Conservation (phyloP, 164 flowering plant genomes). For the Magnolia officinalis region DNA sequence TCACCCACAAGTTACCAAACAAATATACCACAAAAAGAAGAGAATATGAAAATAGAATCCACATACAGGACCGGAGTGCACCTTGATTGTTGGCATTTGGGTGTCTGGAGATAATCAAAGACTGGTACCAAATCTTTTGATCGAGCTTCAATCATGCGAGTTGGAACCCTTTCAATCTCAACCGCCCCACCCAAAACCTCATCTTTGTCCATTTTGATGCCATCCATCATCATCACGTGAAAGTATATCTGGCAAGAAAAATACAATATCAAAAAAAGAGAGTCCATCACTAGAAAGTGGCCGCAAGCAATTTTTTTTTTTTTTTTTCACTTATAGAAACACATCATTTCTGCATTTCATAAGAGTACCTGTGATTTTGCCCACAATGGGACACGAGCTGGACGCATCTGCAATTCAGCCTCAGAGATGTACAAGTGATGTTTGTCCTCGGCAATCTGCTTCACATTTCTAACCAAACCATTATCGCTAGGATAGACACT, state of each 20-base stretch:
- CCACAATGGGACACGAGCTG: slow-evolving; percentile 55
- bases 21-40: not conserved
- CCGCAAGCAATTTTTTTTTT: not conserved
- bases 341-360: not conserved
- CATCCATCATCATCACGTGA: slow-evolving; percentile 44
- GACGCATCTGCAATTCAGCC: slow-evolving; percentile 74
- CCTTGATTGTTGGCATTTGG: slow-evolving; percentile 54
- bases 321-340: not conserved
- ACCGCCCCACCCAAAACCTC: slow-evolving; percentile 43
- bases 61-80: slow-evolving; percentile 9
- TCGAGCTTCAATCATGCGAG: slow-evolving; percentile 58
- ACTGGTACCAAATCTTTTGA: slow-evolving; percentile 61
- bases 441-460: slow-evolving; percentile 39
- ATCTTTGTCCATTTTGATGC: slow-evolving; percentile 21
- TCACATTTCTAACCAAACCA: slow-evolving; percentile 21
- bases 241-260: slow-evolving; percentile 51
- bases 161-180: slow-evolving; percentile 57
- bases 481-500: slow-evolving; percentile 17
- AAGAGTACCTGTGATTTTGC: slow-evolving; percentile 57
- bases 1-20: not conserved
- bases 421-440: slow-evolving; percentile 64
- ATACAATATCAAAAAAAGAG: slow-evolving; percentile 5
- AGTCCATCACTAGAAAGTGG: not conserved
- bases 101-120: slow-evolving; percentile 42
- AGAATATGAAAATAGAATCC: not conserved